Conservation (phyloP, 169 alveolate genomes). For the Neospora caninum region DNA sequence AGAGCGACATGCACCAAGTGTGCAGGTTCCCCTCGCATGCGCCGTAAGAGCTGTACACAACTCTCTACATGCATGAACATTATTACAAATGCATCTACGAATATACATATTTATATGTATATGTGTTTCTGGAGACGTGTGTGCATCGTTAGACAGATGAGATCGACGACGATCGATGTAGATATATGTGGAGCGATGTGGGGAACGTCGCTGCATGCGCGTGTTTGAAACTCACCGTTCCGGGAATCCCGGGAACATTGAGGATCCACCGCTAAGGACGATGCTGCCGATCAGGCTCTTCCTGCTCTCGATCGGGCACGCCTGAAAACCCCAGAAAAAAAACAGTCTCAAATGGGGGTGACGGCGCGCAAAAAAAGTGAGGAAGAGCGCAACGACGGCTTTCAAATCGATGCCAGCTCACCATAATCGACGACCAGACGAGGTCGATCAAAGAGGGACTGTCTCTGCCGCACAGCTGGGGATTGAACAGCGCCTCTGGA, state of each 20-base stretch:
- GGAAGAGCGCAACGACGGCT: background rate
- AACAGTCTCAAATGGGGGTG: background rate
- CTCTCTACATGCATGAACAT: background rate
- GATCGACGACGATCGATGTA: background rate
- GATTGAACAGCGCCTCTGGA: slow-evolving; percentile 80
- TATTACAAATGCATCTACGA: background rate
- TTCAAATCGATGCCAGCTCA: background rate
- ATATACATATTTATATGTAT: background rate
- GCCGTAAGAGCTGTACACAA: too few species aligned
- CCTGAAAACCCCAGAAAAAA: slow-evolving; percentile 36
- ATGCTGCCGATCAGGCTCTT: slow-evolving; percentile 73
- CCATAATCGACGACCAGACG: slow-evolving; percentile 73
- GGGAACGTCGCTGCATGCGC: background rate
- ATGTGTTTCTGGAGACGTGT: too few species aligned
- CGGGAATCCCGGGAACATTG: slow-evolving; percentile 71
- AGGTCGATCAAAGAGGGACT: slow-evolving; percentile 73
- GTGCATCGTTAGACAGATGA: too few species aligned
- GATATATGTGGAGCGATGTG: background rate
- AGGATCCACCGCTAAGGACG: slow-evolving; percentile 74
- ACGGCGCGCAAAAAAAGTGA: background rate
- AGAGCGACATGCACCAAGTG: too few species aligned
- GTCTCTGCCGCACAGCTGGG: slow-evolving; percentile 74
- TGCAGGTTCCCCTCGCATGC: too few species aligned
- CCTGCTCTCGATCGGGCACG: slow-evolving; percentile 75
- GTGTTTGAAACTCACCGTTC: slow-evolving; percentile 25